Conservation (phyloP, 2,329 filamentous ascomycete species). For the Nemania abortiva region DNA sequence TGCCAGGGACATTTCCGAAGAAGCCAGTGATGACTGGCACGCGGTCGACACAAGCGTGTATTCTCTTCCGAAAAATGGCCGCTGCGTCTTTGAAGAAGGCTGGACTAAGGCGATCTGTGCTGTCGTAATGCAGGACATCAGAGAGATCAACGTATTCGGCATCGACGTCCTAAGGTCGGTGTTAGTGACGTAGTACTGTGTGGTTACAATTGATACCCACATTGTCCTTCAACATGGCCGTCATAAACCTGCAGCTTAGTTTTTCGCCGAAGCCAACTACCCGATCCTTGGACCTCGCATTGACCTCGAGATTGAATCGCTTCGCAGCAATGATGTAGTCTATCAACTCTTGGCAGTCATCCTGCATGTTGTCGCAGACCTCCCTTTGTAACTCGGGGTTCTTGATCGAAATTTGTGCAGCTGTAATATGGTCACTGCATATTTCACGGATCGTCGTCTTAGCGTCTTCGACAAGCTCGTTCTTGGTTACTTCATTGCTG, state of each 20-base stretch:
- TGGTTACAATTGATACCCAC: slow-evolving; percentile 53
- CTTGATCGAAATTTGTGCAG: slow-evolving; percentile 73
- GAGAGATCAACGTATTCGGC: slow-evolving; percentile 92
- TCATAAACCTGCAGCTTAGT: slow-evolving; percentile 92
- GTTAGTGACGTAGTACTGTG: slow-evolving; percentile 46
- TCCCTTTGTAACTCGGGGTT: slow-evolving; percentile 67
- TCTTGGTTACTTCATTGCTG: slow-evolving; percentile 65
- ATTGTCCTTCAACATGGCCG: slow-evolving; percentile 82
- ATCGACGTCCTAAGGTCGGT: slow-evolving; percentile 71
- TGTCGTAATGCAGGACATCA: slow-evolving; percentile 79
- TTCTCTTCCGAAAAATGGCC: slow-evolving; percentile 70
- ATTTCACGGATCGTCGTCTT: slow-evolving; percentile 83
- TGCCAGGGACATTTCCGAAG: slow-evolving; percentile 93
- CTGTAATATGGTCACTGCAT: slow-evolving; percentile 81
- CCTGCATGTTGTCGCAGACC: slow-evolving; percentile 75
- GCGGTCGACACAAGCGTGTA: slow-evolving; percentile 72
- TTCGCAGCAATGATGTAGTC: slow-evolving; percentile 77
- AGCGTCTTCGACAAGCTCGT: slow-evolving; percentile 71
- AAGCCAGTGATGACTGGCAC: slow-evolving; percentile 91
- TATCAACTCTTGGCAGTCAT: slow-evolving; percentile 83
- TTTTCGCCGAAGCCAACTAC: slow-evolving; percentile 97
- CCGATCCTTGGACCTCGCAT: slow-evolving; percentile 82
- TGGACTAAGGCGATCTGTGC: slow-evolving; percentile 70
- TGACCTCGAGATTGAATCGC: slow-evolving; percentile 79
- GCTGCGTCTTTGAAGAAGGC: slow-evolving; percentile 77